These are phyloP conservation scores for Penicillium subrubescens DNA, from an alignment of 495 filamentous ascomycete genomes.

Conservation along the genomic window DNA sequence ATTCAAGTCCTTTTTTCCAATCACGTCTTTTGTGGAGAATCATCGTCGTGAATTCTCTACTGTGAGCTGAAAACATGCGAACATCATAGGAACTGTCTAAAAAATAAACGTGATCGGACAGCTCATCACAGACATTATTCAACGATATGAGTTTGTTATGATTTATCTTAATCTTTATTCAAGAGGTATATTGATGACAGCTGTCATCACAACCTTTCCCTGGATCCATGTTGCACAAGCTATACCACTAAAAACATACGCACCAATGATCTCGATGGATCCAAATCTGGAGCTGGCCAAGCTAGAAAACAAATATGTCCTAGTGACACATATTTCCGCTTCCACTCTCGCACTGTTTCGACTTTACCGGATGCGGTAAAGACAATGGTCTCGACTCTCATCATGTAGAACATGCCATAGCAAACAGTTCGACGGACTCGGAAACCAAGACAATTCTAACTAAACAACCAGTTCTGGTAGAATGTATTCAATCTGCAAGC, in stretches of 20 bases:
- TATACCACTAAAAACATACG: not conserved
- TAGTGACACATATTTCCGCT: not conserved
- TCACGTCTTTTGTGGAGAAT: not conserved
- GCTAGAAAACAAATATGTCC: not conserved
- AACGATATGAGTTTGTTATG: no score
- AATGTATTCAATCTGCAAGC: not conserved
- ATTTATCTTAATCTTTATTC: not conserved
- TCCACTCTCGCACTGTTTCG: not conserved
- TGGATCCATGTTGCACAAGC: not conserved
- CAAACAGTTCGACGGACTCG: conserved; percentile 4
- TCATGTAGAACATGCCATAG: not conserved
- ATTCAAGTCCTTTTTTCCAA: not conserved
- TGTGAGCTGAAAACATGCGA: not conserved
- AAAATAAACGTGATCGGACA: not conserved
- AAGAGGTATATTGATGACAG: not conserved
- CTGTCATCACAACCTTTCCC: not conserved
- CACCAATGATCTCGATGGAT: not conserved
- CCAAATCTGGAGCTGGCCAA: not conserved
- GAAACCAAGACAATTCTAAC: not conserved
- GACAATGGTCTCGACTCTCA: not conserved
- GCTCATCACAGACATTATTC: not conserved
- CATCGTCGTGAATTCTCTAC: not conserved
- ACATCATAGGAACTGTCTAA: not conserved
- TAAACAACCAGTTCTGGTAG: not conserved
- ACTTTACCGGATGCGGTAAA: not conserved